These are phyloP conservation scores for Cubamyces sp. DNA, from an alignment of 768 basidiomycete genomes.

Conservation along the genomic window DNA sequence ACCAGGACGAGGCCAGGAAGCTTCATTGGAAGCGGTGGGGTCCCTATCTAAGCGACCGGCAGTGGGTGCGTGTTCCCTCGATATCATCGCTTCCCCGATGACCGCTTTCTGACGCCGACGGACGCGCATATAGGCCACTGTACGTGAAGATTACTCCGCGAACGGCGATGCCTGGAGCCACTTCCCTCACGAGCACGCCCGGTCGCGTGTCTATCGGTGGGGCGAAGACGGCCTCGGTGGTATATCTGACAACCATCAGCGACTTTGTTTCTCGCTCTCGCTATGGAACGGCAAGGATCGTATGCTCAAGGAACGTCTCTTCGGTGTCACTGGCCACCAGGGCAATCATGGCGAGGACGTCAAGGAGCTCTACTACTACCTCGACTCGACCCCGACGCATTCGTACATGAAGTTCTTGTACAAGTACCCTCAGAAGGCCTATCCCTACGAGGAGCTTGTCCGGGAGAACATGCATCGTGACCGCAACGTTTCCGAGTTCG, in stretches of 20 bases:
- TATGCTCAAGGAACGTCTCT: conserved; percentile 95
- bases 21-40: conserved; percentile 99
- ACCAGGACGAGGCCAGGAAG: conserved; percentile 78
- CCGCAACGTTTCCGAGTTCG: conserved; percentile 88
- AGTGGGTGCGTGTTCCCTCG: conserved; percentile 73
- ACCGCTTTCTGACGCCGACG: not conserved
- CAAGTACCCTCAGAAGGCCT: conserved; percentile 94
- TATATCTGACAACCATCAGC: conserved; percentile 95
- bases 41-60: conserved; percentile 94
- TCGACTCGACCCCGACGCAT: conserved; percentile 98
- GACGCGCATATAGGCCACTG: conserved; percentile 72
- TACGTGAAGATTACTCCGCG: conserved; percentile 96
- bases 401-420: conserved; percentile 99
- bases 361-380: conserved; percentile 98
- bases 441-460: conserved; percentile 94
- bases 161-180: conserved; percentile 97
- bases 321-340: conserved; percentile 95
- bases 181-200: conserved; percentile 91
- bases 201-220: conserved; percentile 97
- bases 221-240: conserved; percentile 98
- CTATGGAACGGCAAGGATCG: conserved; percentile 95
- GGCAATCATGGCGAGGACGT: conserved; percentile 99
- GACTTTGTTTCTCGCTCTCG: conserved; percentile 86
- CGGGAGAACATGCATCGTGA: conserved; percentile 80
- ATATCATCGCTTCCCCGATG: not conserved